Base-by-base conservation (phyloP, 2,329 filamentous ascomycete species). In the Chaetomium sp. region DNA sequence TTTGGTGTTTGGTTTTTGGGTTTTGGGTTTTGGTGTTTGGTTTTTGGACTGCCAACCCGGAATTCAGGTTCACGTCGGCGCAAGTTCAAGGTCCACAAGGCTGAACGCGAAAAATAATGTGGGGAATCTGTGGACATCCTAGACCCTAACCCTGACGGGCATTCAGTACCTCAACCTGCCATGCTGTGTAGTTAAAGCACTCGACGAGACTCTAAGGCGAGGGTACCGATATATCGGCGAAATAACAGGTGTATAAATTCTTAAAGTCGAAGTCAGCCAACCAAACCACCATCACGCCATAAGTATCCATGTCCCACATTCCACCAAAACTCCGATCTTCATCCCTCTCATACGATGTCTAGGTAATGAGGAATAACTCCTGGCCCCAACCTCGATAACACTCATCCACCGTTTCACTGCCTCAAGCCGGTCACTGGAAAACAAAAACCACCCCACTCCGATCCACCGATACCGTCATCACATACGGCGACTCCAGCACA, bases 391-490 rank as follows among this genome's bases (percentile, higher is more conserved):
- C 19, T 27, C 19, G 19, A 27, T 27, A 27, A 45, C 32, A 32
- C 32, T 38, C 43, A 6, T 32, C 11, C n/a, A 9, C 33, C 9
- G 6, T 27, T 10, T 5, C 6, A 41, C 2, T 19, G 11, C 48
- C 36, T 33, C 7, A 27, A 36, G 5, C 9, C 4, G 12, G 2
- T 62, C 41, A 80, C 63, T 78, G 75, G 67, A 86, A 95, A 52
- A 96, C 85, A 77, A 94, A 95, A 46, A 97, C 84, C 69, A 92
- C 86, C 0, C 94, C 94, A 41, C 86, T 88, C 64, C 92, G 79
- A 75, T 99, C 94, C 53, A 88, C 91, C 62, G 88, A 95, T 49
- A 97, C 79, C 37, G 91, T 87, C 89, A 97, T 96, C 4, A 87
- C 88, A 70, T 95, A 96, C 32, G 94, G 94, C 61, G 82, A 79